Evolutionary conservation across 306 rosid species (phyloP).

Genomic region (Citrullus colocynthis): DNA sequence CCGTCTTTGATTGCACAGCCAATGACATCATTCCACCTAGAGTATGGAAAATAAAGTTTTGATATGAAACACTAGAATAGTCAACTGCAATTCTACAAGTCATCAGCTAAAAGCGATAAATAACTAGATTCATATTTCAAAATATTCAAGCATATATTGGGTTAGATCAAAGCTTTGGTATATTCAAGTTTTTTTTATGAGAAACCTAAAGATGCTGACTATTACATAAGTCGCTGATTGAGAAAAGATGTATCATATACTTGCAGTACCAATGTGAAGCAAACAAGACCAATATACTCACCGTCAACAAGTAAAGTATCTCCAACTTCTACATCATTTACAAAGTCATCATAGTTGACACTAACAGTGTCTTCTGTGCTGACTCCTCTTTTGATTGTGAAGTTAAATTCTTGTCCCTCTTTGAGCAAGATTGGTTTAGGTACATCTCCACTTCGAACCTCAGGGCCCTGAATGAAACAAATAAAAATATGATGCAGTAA

Average conservation of each 20-base stretch:
- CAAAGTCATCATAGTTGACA: constrained; percentile 84
- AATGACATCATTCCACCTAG: constrained; percentile 98
- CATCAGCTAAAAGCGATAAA: background rate
- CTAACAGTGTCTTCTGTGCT: constrained; percentile 61
- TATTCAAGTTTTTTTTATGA: background rate
- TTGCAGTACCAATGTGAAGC: background rate
- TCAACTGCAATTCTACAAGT: background rate
- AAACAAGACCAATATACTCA: constrained; percentile 19
- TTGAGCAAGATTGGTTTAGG: constrained; percentile 52
- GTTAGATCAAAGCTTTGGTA: background rate
- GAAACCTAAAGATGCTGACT: background rate
- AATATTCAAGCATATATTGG: background rate
- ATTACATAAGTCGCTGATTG: background rate
- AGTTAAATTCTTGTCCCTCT: constrained; percentile 71
- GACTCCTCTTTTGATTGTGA: constrained; percentile 83
- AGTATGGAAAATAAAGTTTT: background rate
- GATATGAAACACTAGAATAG: constrained; percentile 2
- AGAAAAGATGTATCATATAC: background rate
- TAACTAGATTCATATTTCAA: background rate
- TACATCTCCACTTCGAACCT: constrained; percentile 93
- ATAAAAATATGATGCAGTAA: background rate
- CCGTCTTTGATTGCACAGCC: constrained; percentile 67
- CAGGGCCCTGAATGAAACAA: constrained; percentile 69
- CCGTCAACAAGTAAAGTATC: constrained; percentile 83
- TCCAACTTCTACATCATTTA: constrained; percentile 82